These are phyloP conservation scores for Cutaneotrichosporon sp. DNA, from an alignment of 1,284 basidiomycete species.

Conservation along the genomic window DNA sequence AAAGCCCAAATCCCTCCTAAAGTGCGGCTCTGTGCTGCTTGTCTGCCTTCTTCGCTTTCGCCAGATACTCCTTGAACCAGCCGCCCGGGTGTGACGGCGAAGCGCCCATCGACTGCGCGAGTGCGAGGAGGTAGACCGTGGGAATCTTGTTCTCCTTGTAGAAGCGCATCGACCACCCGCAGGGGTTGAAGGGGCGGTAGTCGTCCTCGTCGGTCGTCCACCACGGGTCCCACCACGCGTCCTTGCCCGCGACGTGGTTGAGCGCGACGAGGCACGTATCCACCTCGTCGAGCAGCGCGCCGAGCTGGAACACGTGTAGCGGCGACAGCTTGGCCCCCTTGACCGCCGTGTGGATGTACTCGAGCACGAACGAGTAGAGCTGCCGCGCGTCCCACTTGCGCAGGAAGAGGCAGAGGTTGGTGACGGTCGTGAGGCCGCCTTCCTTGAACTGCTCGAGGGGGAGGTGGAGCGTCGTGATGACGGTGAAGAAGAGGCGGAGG, in stretches of 20 bases:
- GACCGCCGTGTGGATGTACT: background rate
- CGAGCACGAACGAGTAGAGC: background rate
- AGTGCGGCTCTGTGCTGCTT: too few relatives aligned
- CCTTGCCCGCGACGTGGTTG: background rate
- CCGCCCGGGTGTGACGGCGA: background rate
- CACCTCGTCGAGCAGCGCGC: background rate
- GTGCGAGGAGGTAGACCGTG: background rate
- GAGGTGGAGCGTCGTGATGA: background rate
- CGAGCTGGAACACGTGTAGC: conserved; percentile 1
- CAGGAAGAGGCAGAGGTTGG: conserved; percentile 7
- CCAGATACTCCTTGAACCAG: background rate
- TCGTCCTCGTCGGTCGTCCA: background rate
- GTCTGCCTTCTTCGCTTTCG: background rate
- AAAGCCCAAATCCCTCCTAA: too few relatives aligned
- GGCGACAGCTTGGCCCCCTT: background rate
- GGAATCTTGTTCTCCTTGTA: background rate
- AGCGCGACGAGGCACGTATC: background rate
- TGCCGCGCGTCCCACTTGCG: background rate
- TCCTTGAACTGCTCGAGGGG: background rate
- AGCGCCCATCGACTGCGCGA: background rate
- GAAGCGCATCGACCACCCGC: background rate
- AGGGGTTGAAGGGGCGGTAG: background rate
- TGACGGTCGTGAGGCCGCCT: background rate
- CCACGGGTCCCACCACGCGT: background rate
- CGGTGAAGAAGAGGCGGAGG: background rate